A percentile compares a stretch with the other conserved stretches of the same genome.
Evolutionary conservation across 2,329 filamentous ascomycete species (phyloP).

Genomic region (Claviceps sp.): DNA sequence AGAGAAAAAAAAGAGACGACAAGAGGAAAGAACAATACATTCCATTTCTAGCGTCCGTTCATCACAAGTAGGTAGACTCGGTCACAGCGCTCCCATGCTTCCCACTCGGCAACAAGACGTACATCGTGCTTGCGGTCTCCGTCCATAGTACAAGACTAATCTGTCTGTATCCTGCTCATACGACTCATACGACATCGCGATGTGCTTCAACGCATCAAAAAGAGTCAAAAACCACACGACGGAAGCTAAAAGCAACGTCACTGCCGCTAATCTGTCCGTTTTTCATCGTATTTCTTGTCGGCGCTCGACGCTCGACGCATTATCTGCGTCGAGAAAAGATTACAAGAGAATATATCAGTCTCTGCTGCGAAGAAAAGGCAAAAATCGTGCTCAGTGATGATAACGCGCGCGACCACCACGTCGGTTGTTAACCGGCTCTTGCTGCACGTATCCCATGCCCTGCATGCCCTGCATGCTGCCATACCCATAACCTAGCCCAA

Average conservation of each 20-base stretch:
- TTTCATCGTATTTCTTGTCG: no score
- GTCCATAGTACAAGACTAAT: background rate
- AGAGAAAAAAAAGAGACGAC: background rate
- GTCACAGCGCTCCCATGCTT: background rate
- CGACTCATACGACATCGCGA: no score
- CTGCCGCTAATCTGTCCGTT: no score
- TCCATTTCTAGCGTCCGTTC: background rate
- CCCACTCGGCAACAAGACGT: constrained; percentile 1
- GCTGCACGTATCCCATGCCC: constrained; percentile 36
- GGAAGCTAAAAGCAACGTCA: no score
- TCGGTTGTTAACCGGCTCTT: constrained; percentile 41
- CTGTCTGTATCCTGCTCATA: no score
- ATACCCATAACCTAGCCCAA: constrained; percentile 33
- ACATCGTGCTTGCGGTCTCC: constrained; percentile 2
- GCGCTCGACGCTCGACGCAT: no score
- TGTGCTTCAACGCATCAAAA: no score
- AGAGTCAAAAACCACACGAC: no score
- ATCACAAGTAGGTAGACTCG: background rate
- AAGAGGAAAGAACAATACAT: constrained; percentile 2
- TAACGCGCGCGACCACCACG: constrained; percentile 42
- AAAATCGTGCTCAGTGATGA: background rate
- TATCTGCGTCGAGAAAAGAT: no score
- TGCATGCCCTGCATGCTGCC: constrained; percentile 33
- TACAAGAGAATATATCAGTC: no score
- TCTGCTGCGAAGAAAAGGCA: background rate